Percentiles rank a stretch among this genome's conserved stretches.
Conservation (phyloP, 164 flowering plant species). For the Berberis thunbergii region DNA sequence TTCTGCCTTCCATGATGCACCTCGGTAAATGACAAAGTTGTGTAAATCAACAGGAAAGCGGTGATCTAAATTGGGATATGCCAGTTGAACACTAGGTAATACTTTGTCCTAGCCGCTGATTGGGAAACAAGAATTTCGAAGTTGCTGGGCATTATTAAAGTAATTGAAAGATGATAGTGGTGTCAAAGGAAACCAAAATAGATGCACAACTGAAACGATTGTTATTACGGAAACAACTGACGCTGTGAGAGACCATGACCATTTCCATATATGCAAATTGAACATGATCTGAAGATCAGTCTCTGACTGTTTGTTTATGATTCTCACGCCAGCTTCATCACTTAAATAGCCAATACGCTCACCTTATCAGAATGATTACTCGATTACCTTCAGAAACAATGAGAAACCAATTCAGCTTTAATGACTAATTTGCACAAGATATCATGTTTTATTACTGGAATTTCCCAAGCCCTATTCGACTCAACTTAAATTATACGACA, state of each 20-base stretch:
- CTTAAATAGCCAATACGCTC: too few species aligned
- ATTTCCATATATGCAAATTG: conserved; percentile 43
- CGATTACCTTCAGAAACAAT: too few species aligned
- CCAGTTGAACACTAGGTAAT: conserved; percentile 11
- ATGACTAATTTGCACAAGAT: too few species aligned
- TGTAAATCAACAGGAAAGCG: conserved; percentile 50
- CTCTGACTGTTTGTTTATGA: too few species aligned
- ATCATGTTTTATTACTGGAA: too few species aligned
- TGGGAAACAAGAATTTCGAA: conserved; percentile 31
- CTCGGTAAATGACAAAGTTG: conserved; percentile 61
- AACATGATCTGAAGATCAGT: conserved; percentile 23
- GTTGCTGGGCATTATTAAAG: conserved; percentile 24
- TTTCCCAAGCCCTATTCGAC: too few species aligned
- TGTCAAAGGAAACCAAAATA: conserved; percentile 51
- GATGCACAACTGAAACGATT: conserved; percentile 50
- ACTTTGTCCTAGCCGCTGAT: conserved; percentile 15
- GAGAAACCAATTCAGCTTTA: too few species aligned
- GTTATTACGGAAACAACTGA: conserved; percentile 40
- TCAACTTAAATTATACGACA: too few species aligned
- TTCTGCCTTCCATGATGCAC: conserved; percentile 84
- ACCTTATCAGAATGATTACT: too few species aligned
- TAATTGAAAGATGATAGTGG: conserved; percentile 38
- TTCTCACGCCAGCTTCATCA: too few species aligned
- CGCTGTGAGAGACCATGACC: conserved; percentile 58
- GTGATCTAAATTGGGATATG: conserved; percentile 22